A percentile compares a stretch with the other conserved stretches of the same genome.
Evolutionary conservation across 768 basidiomycete genomes (phyloP).

Genomic region (Tricholomella constricta): DNA sequence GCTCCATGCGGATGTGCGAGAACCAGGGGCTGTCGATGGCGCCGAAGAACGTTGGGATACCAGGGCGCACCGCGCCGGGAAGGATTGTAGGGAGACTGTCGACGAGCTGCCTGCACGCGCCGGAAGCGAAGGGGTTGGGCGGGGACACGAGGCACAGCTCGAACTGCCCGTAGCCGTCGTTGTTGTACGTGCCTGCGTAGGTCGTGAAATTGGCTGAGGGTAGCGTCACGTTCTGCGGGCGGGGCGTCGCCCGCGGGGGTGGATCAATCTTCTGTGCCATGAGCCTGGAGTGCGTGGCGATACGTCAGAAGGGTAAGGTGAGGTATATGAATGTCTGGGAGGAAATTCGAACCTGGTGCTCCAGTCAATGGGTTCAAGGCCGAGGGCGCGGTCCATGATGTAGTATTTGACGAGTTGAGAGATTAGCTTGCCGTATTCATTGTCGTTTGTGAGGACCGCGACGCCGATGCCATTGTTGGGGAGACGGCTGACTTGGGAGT

Average conservation of each 20-base stretch:
- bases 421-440: conserved; percentile 20
- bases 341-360: conserved; percentile 15
- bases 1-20: conserved; percentile 18
- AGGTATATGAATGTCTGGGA: neutral
- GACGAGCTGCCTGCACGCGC: conserved; percentile 8
- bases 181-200: conserved; percentile 23
- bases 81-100: conserved; percentile 14
- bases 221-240: conserved; percentile 15
- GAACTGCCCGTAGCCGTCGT: conserved; percentile 24
- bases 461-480: conserved; percentile 21
- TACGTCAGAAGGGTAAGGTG: neutral
- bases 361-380: conserved; percentile 28
- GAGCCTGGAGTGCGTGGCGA: neutral
- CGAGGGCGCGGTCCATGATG: conserved; percentile 25
- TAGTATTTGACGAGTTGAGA: conserved; percentile 25
- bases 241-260: conserved; percentile 12
- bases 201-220: conserved; percentile 20
- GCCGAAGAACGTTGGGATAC: conserved; percentile 20
- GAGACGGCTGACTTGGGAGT: conserved; percentile 14
- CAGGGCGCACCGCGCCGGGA: conserved; percentile 18
- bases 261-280: conserved; percentile 6
- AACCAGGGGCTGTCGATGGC: conserved; percentile 18
- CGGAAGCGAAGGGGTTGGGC: neutral
- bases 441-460: conserved; percentile 29
- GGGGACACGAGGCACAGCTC: conserved; percentile 24